Evolutionary conservation across 306 rosid species (phyloP).

Genomic region (Castanopsis chinensis): DNA sequence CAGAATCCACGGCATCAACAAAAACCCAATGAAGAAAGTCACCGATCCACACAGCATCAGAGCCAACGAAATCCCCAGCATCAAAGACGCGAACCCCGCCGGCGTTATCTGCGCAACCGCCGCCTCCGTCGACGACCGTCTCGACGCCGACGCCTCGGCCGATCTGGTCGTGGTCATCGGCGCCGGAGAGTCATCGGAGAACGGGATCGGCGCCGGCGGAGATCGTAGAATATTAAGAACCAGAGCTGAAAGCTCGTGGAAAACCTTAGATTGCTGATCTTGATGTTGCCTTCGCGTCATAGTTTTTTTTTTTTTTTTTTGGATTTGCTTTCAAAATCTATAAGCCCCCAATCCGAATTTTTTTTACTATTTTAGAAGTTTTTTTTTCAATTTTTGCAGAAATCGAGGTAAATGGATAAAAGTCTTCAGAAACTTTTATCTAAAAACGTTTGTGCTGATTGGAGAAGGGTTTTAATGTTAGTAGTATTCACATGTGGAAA

Average conservation of each 20-base stretch:
- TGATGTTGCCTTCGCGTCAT: slow-evolving; percentile 50
- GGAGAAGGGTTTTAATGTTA: slow-evolving; percentile 9
- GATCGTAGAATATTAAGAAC: slow-evolving; percentile 73
- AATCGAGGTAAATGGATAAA: slow-evolving; percentile 52
- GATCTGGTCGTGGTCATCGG: slow-evolving; percentile 1
- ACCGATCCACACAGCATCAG: slow-evolving; percentile 95
- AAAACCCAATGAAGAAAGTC: slow-evolving; percentile 81
- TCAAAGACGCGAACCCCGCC: slow-evolving; percentile 75
- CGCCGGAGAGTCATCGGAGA: slow-evolving; percentile 31
- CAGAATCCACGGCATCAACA: slow-evolving; percentile 91
- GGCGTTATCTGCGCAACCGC: slow-evolving; percentile 55
- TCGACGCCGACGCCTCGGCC: background rate
- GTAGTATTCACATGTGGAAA: slow-evolving; percentile 20
- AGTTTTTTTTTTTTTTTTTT: too few species aligned
- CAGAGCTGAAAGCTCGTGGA: slow-evolving; percentile 63
- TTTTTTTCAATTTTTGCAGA: background rate
- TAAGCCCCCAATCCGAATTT: background rate
- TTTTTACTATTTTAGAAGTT: too few species aligned
- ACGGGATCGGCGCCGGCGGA: slow-evolving; percentile 49
- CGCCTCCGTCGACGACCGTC: slow-evolving; percentile 10
- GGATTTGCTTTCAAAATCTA: background rate
- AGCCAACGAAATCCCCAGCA: slow-evolving; percentile 76
- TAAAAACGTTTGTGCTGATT: slow-evolving; percentile 13
- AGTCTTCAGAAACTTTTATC: slow-evolving; percentile 19
- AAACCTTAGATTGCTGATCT: slow-evolving; percentile 55